Percentiles rank a stretch among this genome's conserved stretches.
Conservation (phyloP, 495 filamentous ascomycete species). For the Acidomyces sp. region DNA sequence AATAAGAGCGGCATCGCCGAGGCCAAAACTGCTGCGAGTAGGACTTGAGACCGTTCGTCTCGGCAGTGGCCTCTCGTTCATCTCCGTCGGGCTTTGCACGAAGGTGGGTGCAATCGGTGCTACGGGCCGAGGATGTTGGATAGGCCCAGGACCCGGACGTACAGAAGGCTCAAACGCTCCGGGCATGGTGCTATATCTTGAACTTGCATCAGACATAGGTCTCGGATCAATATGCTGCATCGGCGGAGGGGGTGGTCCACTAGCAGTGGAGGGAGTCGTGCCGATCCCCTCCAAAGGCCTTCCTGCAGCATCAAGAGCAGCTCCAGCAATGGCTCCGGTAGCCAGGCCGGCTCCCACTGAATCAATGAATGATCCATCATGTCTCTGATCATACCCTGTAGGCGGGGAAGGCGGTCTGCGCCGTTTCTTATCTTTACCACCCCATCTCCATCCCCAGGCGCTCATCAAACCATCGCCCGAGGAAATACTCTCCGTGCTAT, state of each 20-base stretch:
- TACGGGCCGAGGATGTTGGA: conserved; percentile 31
- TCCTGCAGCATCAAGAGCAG: conserved; percentile 6
- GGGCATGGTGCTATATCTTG: conserved; percentile 13
- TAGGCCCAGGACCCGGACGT: conserved; percentile 21
- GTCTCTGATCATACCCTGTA: conserved; percentile 3
- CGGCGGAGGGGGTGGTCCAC: conserved; percentile 10
- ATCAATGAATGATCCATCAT: not conserved
- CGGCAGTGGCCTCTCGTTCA: conserved; percentile 5
- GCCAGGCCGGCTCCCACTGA: conserved; percentile 2
- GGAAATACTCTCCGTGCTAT: conserved; percentile 38
- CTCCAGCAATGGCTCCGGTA: conserved; percentile 3
- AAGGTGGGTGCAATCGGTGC: conserved; percentile 23
- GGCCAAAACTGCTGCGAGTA: conserved; percentile 12
- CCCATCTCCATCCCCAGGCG: conserved; percentile 47
- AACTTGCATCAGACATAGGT: conserved; percentile 13
- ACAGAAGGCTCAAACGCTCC: conserved; percentile 16
- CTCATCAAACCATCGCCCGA: conserved; percentile 33
- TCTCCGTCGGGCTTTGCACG: conserved; percentile 1
- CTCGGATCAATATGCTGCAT: conserved; percentile 17
- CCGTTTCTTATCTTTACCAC: conserved; percentile 36
- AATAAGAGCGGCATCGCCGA: conserved; percentile 23
- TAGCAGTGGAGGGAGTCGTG: not conserved
- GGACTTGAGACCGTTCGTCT: conserved; percentile 16
- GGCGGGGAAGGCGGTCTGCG: conserved; percentile 11
- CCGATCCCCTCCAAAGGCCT: conserved; percentile 1